Base-by-base conservation (phyloP, 164 flowering plant genomes). In the Vitis riparia region DNA sequence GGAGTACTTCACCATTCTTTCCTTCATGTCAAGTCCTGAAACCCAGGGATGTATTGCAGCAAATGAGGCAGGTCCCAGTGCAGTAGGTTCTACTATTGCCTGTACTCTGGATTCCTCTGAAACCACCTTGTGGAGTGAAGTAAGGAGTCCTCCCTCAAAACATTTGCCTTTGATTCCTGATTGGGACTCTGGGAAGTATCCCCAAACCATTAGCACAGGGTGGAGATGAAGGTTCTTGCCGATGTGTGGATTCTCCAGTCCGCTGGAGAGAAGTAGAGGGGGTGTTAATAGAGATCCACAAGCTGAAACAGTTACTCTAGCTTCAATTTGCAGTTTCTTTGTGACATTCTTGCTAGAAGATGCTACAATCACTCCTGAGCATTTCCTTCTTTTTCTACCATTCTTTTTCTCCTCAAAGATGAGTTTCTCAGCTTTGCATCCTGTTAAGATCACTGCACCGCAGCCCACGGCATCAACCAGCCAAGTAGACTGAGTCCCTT, bases 231-330 rank as follows among this genome's bases (percentile, higher is more conserved):
- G 87, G 70, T 87, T 83, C 51, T 51, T 68, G 63, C 94, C 94
- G 4, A 89, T 84, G 49, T 90, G 73, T 61, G 83, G 82, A 68
- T 90, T 90, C 71, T 69, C 30, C 55, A 88, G 68, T 9, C 94
- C 89, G 73, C 94, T 90, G 3, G 86, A 69, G 32, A 84, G 67
- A 80, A 90, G 48, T 29, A 90, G 68, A 47, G 87, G 86, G 1
- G 92, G 94, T 15, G 94, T 88, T 23, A 57, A 27, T 53, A 90
- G 86, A 56, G 92, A 71, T 0, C 94, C 94, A 70, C 92, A 81
- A 19, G 91, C 86, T 11, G 87, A 81, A 57, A 90, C 51, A 53
- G 88, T 73, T 27, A 71, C 85, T 68, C 62, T 80, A 1, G 94
- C 84, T 60, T 85, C 83, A 16, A 88, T 79, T 9, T 64, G 82